Percentiles rank a stretch among this genome's conserved stretches.
Evolutionary conservation across 2,329 filamentous ascomycete genomes (phyloP).

Genomic region (Aspergillus sp.): DNA sequence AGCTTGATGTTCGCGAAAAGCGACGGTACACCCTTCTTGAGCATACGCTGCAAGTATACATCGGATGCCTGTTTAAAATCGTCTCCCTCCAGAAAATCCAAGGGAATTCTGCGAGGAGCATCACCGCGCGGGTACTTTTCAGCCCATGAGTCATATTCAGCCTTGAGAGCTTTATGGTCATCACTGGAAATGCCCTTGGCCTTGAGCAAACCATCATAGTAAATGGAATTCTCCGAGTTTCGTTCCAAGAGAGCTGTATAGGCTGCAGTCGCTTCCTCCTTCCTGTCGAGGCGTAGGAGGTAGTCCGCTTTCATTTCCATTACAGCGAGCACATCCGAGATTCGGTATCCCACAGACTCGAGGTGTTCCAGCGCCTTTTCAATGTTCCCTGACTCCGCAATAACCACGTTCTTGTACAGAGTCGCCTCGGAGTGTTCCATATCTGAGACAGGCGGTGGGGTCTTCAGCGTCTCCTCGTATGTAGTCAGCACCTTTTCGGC

Average conservation of each 20-base stretch:
- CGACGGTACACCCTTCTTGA: conserved; percentile 90
- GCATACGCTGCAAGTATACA: conserved; percentile 76
- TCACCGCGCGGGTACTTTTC: conserved; percentile 80
- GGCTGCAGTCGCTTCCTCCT: conserved; percentile 76
- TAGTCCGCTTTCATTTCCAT: conserved; percentile 87
- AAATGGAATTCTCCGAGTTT: conserved; percentile 82
- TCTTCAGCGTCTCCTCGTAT: conserved; percentile 91
- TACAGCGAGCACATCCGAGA: conserved; percentile 78
- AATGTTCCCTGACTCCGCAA: conserved; percentile 82
- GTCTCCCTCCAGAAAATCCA: conserved; percentile 84
- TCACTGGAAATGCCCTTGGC: conserved; percentile 63
- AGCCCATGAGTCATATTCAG: conserved; percentile 79
- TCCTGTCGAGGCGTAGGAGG: conserved; percentile 71
- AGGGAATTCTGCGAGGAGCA: conserved; percentile 77
- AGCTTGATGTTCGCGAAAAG: conserved; percentile 97
- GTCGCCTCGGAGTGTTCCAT: conserved; percentile 91
- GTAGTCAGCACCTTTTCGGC: conserved; percentile 89
- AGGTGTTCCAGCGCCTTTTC: conserved; percentile 84
- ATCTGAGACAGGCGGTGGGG: conserved; percentile 71
- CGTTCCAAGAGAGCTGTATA: conserved; percentile 80
- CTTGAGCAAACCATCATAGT: conserved; percentile 76
- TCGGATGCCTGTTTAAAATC: conserved; percentile 77
- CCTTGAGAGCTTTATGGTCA: conserved; percentile 65
- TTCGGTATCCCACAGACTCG: conserved; percentile 71
- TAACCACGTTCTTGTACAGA: conserved; percentile 93